A percentile compares a stretch with the other conserved stretches of the same genome.
These are phyloP conservation scores for Dichotomocladium elegans DNA, from an alignment of 371 early-diverging fungal species.

Conservation along the genomic window DNA sequence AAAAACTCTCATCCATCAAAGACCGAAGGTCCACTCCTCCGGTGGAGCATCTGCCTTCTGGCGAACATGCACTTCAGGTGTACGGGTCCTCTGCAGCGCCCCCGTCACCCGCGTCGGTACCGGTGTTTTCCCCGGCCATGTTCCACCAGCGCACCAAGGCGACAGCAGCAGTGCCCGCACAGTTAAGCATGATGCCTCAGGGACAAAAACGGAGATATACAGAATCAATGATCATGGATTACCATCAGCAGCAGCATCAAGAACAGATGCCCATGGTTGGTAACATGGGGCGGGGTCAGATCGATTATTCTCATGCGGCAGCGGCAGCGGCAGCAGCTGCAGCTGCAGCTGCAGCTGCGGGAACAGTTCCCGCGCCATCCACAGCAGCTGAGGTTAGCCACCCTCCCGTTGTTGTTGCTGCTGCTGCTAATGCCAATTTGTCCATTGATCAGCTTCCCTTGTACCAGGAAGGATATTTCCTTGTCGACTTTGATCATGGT, in stretches of 20 bases:
- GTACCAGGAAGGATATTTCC: too few relatives aligned
- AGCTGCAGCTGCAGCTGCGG: background rate
- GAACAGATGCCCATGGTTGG: background rate
- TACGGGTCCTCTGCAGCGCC: background rate
- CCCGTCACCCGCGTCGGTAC: too few relatives aligned
- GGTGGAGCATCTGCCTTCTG: background rate
- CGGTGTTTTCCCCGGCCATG: too few relatives aligned
- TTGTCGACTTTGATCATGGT: too few relatives aligned
- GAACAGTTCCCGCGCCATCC: too few relatives aligned
- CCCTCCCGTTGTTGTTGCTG: background rate
- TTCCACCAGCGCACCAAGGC: too few relatives aligned
- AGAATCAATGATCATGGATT: background rate
- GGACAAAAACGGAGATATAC: background rate
- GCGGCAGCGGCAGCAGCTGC: constrained; percentile 2
- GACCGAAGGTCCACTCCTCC: constrained; percentile 3
- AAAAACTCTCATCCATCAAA: constrained; percentile 14
- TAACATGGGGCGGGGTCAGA: background rate
- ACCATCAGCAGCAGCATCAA: constrained; percentile 1
- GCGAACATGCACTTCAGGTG: background rate
- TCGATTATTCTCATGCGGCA: background rate
- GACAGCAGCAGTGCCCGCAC: background rate
- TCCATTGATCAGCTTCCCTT: too few relatives aligned
- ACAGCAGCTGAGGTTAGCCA: background rate
- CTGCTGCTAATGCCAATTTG: background rate
- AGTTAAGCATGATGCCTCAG: background rate